Evolutionary conservation across 225 moss, liverwort and hornwort species (phyloP), one percentile per base, ranked within the genome.

Genomic region (Sphagnum contortum): DNA sequence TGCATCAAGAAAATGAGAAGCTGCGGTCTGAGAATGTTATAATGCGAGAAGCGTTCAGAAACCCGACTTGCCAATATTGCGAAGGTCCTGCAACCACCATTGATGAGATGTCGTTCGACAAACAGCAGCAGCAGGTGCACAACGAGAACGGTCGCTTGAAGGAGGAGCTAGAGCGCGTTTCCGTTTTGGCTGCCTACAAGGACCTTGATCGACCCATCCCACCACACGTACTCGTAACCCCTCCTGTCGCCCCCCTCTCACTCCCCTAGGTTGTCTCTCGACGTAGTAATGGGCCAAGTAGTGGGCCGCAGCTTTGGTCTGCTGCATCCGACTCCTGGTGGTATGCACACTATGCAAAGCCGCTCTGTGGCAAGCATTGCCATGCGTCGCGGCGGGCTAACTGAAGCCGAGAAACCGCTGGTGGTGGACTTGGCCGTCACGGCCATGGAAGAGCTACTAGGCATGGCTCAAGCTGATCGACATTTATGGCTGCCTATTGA

Each of bases 111-210:
- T 64, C 64, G 7, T 50, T 64, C 13, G 64, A 64, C 51, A 49
- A 64, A n/a, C n/a, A n/a, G 11, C 64, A 64, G 29, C 64, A 64
- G 49, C 49, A 29, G 29, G 29, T 64, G 11, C 64, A 49, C 49
- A 64, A 6, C 5, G 64, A 64, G n/a, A 64, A 64, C 50, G 47
- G 4, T 3, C 47, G 64, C 48, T 50, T 64, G 47, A 64, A 64
- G 47, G 64, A 64, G 47, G 64, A 64, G 64, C 64, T 64, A 48
- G 64, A 64, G 11, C 64, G 64, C 12, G 47, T 64, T 13, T 64
- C 64, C 5, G 6, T n/a, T 64, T 9, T 64, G 4, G 64, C 64
- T 9, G 64, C 64, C 9, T 29, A 1, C 29, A 64, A 48, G 64
- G 9, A 11, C 14, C 64, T 64, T 3, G 64, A 49, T 2, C 48